A percentile compares a stretch with the other conserved stretches of the same genome.
Conservation (phyloP, 192 early-diverging fungal genomes). For the Rhizophagus sp. region DNA sequence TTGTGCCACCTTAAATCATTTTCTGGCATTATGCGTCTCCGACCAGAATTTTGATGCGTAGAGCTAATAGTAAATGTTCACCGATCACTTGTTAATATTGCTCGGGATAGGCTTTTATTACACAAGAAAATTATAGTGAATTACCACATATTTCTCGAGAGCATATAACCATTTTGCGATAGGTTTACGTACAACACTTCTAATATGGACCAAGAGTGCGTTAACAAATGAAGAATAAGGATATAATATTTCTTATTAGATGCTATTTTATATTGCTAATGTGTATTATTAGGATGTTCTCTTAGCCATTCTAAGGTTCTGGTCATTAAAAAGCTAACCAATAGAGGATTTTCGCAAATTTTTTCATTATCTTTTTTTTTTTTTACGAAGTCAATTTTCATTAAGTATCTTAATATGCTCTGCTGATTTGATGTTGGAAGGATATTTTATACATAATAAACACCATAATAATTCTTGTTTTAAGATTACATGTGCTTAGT, state of each 20-base stretch:
- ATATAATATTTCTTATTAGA: neutral
- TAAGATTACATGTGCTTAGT: slow-evolving; percentile 6
- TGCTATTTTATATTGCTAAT: slow-evolving; percentile 16
- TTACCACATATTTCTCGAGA: neutral
- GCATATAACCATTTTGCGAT: slow-evolving; percentile 19
- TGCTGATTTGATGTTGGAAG: neutral
- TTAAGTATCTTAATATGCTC: slow-evolving; percentile 14
- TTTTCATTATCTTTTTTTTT: too few species aligned
- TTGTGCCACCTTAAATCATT: too few species aligned
- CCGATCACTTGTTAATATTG: too few species aligned
- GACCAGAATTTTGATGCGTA: too few species aligned
- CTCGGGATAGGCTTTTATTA: too few species aligned
- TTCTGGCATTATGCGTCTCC: too few species aligned
- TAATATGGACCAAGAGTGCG: slow-evolving; percentile 10
- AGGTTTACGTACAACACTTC: slow-evolving; percentile 9
- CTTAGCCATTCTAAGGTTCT: neutral
- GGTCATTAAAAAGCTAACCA: neutral
- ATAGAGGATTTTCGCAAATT: neutral
- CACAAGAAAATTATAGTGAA: neutral
- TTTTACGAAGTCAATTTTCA: too few species aligned
- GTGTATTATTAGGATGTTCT: neutral
- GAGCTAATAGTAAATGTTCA: too few species aligned
- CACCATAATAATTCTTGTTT: neutral
- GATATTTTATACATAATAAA: neutral
- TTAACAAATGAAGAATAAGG: slow-evolving; percentile 17